These are phyloP conservation scores for Acanthamoeba castellanii DNA, from an alignment of 208 protist genomes.

Conservation along the genomic window DNA sequence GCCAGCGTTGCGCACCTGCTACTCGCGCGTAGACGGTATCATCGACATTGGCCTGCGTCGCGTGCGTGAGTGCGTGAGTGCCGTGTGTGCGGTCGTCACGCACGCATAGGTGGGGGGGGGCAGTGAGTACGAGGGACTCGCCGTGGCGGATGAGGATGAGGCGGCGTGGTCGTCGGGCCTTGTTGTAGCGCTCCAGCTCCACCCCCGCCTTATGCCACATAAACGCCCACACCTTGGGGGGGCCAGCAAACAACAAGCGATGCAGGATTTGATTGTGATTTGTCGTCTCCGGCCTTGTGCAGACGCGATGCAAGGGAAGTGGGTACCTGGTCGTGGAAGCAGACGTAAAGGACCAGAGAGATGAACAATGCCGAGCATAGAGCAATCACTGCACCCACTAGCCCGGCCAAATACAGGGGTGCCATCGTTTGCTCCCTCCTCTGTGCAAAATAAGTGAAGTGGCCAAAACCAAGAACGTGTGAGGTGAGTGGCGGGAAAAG, in stretches of 20 bases:
- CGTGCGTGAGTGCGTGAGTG: neutral
- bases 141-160: constrained; percentile 25
- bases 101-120: neutral
- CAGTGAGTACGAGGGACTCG: neutral
- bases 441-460: neutral
- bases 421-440: neutral
- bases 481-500: too few relatives aligned
- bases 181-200: constrained; percentile 48
- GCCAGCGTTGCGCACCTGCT: neutral
- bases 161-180: neutral
- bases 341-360: neutral
- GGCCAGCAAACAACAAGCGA: neutral
- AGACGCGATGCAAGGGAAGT: neutral
- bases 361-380: neutral
- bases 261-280: neutral
- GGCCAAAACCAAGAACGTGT: neutral
- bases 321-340: neutral
- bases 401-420: neutral
- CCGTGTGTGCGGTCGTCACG: neutral
- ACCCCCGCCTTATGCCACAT: neutral
- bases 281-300: neutral
- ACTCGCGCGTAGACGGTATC: neutral
- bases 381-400: neutral
- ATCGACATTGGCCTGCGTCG: constrained; percentile 38
- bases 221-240: neutral